phyloP scores from a whole-genome alignment of 1,139 yeast species.

The Nakaseomyces nivariensis region DNA sequence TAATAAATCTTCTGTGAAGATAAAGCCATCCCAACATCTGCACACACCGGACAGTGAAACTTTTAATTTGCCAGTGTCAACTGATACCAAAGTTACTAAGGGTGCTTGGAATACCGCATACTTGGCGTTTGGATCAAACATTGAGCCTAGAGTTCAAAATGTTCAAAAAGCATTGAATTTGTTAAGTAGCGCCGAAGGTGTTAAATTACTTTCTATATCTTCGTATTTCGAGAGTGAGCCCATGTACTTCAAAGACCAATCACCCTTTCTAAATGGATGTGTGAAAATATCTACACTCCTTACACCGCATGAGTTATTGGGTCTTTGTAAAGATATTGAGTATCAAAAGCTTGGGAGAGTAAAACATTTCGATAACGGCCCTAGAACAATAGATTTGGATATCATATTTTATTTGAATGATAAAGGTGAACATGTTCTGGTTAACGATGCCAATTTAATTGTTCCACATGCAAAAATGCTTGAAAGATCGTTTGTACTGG shows the following conservation, averaged over 20 bases:
- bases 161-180: slow-evolving; percentile 48
- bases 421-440: slow-evolving; percentile 19
- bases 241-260: slow-evolving; percentile 79
- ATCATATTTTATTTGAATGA: slow-evolving; percentile 47
- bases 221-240: slow-evolving; percentile 83
- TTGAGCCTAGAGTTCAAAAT: slow-evolving; percentile 60
- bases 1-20: not conserved
- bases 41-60: not conserved
- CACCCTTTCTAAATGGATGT: slow-evolving; percentile 78
- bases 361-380: slow-evolving; percentile 80
- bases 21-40: not conserved
- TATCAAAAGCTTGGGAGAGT: slow-evolving; percentile 60
- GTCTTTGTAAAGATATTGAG: slow-evolving; percentile 63
- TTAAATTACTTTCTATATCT: slow-evolving; percentile 49
- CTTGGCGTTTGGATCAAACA: slow-evolving; percentile 84
- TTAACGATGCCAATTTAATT: slow-evolving; percentile 47
- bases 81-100: not conserved
- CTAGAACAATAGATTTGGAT: slow-evolving; percentile 83
- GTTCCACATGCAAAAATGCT: slow-evolving; percentile 85
- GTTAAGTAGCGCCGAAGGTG: slow-evolving; percentile 35
- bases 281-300: slow-evolving; percentile 47
- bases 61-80: slow-evolving; percentile 25
- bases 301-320: slow-evolving; percentile 55
- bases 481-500: slow-evolving; percentile 81
- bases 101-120: slow-evolving; percentile 44